These are phyloP conservation scores for Eremochloa ophiuroides DNA, from an alignment of 176 grass and related monocot genomes.

Conservation along the genomic window DNA sequence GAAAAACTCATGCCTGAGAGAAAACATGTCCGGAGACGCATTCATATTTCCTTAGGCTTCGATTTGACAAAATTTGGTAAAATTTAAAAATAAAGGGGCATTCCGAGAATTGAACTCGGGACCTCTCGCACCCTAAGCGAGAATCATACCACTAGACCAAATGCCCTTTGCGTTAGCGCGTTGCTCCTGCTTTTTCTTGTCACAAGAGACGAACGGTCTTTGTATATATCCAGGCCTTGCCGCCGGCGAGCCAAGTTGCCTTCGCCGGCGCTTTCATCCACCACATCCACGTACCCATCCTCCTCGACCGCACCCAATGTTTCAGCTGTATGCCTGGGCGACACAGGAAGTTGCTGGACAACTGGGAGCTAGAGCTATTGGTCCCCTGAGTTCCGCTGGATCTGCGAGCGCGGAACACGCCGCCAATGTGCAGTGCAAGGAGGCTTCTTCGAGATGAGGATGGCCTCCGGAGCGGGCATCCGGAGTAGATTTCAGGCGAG, in stretches of 20 bases:
- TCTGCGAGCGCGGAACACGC: not conserved
- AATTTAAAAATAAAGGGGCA: slow-evolving; percentile 30
- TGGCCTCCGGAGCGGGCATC: not conserved
- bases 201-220: not conserved
- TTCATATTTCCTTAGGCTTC: no score
- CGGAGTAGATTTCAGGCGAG: not conserved
- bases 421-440: not conserved
- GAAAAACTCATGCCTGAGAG: no score
- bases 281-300: not conserved
- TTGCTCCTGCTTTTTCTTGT: no score
- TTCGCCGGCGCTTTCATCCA: not conserved
- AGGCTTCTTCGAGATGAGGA: not conserved
- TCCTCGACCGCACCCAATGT: not conserved
- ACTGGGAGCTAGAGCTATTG: not conserved
- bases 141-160: slow-evolving; percentile 99
- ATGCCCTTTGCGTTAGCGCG: slow-evolving; percentile 62
- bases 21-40: no score
- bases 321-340: not conserved
- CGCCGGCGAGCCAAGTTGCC: not conserved
- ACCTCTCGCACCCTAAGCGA: slow-evolving; percentile 97
- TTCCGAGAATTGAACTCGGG: slow-evolving; percentile 97
- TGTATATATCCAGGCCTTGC: not conserved
- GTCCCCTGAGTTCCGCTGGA: not conserved
- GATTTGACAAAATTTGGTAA: no score
- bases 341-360: not conserved